Base-by-base conservation (phyloP, 2,329 filamentous ascomycete genomes). In the Epichloe bromicola region DNA sequence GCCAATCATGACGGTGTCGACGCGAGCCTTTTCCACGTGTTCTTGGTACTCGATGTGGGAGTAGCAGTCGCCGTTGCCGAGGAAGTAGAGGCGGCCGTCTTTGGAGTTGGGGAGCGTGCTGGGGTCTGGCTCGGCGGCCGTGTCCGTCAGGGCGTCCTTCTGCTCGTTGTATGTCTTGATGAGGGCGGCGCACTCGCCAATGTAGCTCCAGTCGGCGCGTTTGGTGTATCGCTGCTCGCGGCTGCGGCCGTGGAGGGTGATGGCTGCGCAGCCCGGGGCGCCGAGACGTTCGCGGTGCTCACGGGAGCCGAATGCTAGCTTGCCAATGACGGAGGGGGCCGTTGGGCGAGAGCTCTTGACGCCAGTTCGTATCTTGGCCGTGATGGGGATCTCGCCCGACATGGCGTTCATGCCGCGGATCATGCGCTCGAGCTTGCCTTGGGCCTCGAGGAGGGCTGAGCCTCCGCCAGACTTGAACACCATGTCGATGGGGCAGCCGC, bases 1-100 rank as follows among this genome's bases (percentile, higher is more conserved):
- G n/a, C 84, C 93, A 54, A 97, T 82, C 93, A 98, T 97, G 63
- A 95, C 86, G n/a, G 82, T 82, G 70, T 97, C 91, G 44, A 97
- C 89, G 45, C 80, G 79, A 37, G 87, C 78, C 53, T 91, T 78
- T 46, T 84, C 75, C 39, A 97, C 74, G 61, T 93, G 83, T 52
- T 82, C 72, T 56, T 82, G 82, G 71, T 97, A 97, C 64, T 97
- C 89, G 34, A 83, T 71, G 66, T 97, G 89, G 4, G 89, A 96
- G 71, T 88, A 96, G 68, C 90, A 93, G 69, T 98, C 93, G 46
- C 93, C 93, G 66, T 98, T 98, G 59, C 93, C 93, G 58, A 96
- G 74, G 70, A 98, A 97, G 72, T 86, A 97, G 58, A 93, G 80
- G 58, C 82, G 84, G 5, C 81, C 80, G 56, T 76, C 79, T 48